phyloP scores from a whole-genome alignment of 169 alveolate genomes.

The Eimeria acervulina region DNA sequence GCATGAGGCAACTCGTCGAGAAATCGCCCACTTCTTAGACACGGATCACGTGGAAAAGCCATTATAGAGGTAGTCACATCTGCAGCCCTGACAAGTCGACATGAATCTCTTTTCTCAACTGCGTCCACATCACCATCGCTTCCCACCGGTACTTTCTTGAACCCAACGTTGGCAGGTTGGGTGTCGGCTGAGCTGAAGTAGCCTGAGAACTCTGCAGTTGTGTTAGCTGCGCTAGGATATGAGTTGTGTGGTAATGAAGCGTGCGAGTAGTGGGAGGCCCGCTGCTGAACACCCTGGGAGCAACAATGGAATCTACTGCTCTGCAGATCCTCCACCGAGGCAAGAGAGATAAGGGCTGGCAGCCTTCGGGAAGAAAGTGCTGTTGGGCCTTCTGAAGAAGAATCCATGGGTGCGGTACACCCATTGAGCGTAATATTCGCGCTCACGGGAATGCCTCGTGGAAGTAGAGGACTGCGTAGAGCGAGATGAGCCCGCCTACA shows the following conservation, averaged over 20 bases:
- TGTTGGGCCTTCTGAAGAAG: background rate
- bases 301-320: background rate
- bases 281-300: conserved; percentile 16
- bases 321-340: background rate
- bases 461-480: conserved; percentile 48
- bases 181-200: background rate
- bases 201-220: background rate
- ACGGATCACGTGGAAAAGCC: background rate
- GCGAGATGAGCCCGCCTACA: background rate
- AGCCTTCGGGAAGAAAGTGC: background rate
- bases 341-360: background rate
- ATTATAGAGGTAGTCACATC: background rate
- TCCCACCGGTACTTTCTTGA: background rate
- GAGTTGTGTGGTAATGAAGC: background rate
- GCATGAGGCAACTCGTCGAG: background rate
- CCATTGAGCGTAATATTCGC: background rate
- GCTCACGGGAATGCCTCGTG: background rate
- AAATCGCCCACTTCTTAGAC: background rate
- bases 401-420: background rate
- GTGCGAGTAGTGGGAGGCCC: background rate
- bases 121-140: background rate
- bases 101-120: background rate
- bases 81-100: background rate
- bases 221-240: background rate
- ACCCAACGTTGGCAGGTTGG: background rate